These are phyloP conservation scores for Solanum dulcamara DNA, from an alignment of 257 asterid genomes.

Conservation along the genomic window DNA sequence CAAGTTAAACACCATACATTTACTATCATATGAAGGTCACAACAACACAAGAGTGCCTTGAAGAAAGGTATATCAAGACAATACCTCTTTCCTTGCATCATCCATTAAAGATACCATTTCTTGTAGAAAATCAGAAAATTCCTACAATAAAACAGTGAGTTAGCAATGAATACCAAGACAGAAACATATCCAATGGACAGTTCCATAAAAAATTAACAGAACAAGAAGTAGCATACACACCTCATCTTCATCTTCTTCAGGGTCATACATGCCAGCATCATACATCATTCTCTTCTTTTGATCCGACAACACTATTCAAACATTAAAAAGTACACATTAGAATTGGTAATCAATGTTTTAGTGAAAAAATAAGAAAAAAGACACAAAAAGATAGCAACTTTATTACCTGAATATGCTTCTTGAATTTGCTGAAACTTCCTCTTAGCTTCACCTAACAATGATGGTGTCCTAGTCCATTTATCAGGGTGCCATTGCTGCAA, in stretches of 20 bases:
- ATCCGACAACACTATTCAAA: constrained; percentile 60
- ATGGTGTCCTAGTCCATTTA: constrained; percentile 52
- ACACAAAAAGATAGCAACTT: neutral
- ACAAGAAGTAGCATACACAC: constrained; percentile 16
- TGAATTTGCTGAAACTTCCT: constrained; percentile 71
- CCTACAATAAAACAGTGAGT: constrained; percentile 22
- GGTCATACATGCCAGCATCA: constrained; percentile 62
- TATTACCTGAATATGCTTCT: constrained; percentile 89
- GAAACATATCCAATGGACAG: neutral
- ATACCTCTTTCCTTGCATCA: constrained; percentile 57
- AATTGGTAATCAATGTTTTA: neutral
- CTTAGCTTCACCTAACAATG: constrained; percentile 55
- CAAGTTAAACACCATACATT: neutral
- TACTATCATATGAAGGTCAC: neutral
- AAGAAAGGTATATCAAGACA: neutral
- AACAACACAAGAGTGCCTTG: neutral
- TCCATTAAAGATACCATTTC: constrained; percentile 69
- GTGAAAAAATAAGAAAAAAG: neutral
- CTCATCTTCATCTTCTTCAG: constrained; percentile 53
- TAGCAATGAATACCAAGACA: neutral
- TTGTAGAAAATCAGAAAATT: constrained; percentile 59
- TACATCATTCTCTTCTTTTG: constrained; percentile 48
- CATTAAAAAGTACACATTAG: neutral
- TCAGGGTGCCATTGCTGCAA: constrained; percentile 96
- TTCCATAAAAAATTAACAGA: neutral